Evolutionary conservation across 768 basidiomycete species (phyloP).

Genomic region (Boletales sp.): DNA sequence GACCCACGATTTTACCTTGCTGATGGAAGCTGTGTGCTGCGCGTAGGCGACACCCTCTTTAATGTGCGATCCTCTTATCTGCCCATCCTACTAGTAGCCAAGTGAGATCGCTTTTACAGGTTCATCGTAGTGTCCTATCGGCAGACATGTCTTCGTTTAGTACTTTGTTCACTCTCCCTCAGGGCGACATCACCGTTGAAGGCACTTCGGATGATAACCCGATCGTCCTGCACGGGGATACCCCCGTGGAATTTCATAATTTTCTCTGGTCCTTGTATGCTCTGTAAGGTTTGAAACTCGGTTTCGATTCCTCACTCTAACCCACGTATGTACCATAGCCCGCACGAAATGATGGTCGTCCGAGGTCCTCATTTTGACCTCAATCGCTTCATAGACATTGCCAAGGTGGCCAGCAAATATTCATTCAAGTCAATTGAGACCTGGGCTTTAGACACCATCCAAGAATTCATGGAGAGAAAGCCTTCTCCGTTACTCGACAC

Average conservation of each 20-base stretch:
- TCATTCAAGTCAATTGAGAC: constrained; percentile 70
- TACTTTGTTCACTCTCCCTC: constrained; percentile 65
- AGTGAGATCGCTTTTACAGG: constrained; percentile 31
- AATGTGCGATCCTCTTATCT: constrained; percentile 45
- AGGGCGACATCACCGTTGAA: constrained; percentile 47
- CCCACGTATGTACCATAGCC: constrained; percentile 36
- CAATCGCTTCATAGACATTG: constrained; percentile 55
- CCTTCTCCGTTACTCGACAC: constrained; percentile 48
- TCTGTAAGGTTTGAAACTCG: constrained; percentile 42
- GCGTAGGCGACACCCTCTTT: constrained; percentile 62
- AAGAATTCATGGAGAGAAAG: constrained; percentile 60
- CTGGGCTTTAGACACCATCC: constrained; percentile 73
- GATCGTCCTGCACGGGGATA: constrained; percentile 60
- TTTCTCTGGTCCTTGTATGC: constrained; percentile 80
- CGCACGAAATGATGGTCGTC: constrained; percentile 53
- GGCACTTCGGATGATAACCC: constrained; percentile 65
- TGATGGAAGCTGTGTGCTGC: constrained; percentile 66
- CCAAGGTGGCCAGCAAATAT: constrained; percentile 68
- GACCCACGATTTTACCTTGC: constrained; percentile 62
- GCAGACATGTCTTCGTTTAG: constrained; percentile 63
- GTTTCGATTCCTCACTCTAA: neutral
- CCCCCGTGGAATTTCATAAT: constrained; percentile 60
- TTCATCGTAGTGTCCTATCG: constrained; percentile 58
- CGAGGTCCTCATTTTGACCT: constrained; percentile 50
- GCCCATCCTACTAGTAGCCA: neutral